Evolutionary conservation across 768 basidiomycete species (phyloP), one percentile per base, ranked within the genome.

Genomic region (Termitomyces sp.): DNA sequence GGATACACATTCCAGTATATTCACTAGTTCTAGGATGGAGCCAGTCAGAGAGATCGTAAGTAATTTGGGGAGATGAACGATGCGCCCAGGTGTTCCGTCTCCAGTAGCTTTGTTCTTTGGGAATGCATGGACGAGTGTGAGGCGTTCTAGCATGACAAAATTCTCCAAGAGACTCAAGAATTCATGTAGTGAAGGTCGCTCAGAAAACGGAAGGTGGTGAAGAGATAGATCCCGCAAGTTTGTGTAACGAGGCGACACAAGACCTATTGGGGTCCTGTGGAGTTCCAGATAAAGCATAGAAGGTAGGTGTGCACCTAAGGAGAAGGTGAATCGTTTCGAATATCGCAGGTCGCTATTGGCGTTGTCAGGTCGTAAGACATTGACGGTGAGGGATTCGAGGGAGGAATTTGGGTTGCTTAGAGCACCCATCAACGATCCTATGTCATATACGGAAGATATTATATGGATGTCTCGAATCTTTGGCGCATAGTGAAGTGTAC

Each of bases 161-260:
- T 67, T 65, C 41, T 69, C 70, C 34, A 77, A 66, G 50, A 72
- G 65, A 48, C 54, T 66, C 12, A 75, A 58, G 56, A 75, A 73
- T 44, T 73, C 64, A 0, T 64, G 71, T 53, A 67, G 65, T 2
- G 69, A 68, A 15, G 70, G 74, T 54, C 71, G 71, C 67, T 76
- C 73, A 18, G 69, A 71, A 31, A 66, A 62, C 2, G 74, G 75
- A 50, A 75, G 64, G 60, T 75, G 62, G 57, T 73, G 65, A 57
- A 77, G 68, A 49, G 71, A 72, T 18, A 77, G 59, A 47, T 70
- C 64, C 20, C 68, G 72, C 31, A 77, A 61, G n/a, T 66, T 68
- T 9, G 65, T 72, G 60, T 68, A 77, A 22, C 74, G 71, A 33
- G 68, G 59, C 7, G 72, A 73, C 8, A 76, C 59, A 33, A 77